Evolutionary conservation across 768 basidiomycete genomes (phyloP).

Genomic region (Daedaleopsis nitida): DNA sequence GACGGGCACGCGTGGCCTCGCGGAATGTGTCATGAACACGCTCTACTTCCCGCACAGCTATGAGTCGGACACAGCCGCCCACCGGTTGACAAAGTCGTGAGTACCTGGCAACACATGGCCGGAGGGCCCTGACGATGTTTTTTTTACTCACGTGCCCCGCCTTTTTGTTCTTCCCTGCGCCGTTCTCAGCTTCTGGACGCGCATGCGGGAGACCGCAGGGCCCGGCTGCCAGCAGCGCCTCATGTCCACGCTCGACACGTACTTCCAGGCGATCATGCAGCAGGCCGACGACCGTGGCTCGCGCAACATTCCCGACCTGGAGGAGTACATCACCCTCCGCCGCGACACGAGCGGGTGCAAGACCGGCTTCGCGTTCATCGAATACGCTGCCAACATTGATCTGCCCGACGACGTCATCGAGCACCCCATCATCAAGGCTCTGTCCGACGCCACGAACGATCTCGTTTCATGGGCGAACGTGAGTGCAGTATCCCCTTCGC

Average conservation of each 20-base stretch:
- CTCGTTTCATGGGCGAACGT: conserved; percentile 46
- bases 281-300: conserved; percentile 33
- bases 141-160: conserved; percentile 2
- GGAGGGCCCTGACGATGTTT: background rate
- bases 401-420: conserved; percentile 55
- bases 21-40: conserved; percentile 33
- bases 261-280: conserved; percentile 34
- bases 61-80: conserved; percentile 28
- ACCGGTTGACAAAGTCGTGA: conserved; percentile 22
- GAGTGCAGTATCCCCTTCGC: conserved; percentile 15
- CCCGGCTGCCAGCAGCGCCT: conserved; percentile 40
- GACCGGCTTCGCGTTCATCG: conserved; percentile 52
- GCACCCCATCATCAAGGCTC: conserved; percentile 48
- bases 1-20: conserved; percentile 22
- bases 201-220: conserved; percentile 40
- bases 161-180: conserved; percentile 1
- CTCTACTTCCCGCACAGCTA: conserved; percentile 30
- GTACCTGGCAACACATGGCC: background rate
- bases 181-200: conserved; percentile 34
- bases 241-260: conserved; percentile 33
- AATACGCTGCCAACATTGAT: conserved; percentile 55
- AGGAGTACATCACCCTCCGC: conserved; percentile 54
- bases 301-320: conserved; percentile 39
- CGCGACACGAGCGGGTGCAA: conserved; percentile 57
- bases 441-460: conserved; percentile 53